These are phyloP conservation scores for Jackrogersella multiformis DNA, from an alignment of 495 filamentous ascomycete species.

Conservation along the genomic window DNA sequence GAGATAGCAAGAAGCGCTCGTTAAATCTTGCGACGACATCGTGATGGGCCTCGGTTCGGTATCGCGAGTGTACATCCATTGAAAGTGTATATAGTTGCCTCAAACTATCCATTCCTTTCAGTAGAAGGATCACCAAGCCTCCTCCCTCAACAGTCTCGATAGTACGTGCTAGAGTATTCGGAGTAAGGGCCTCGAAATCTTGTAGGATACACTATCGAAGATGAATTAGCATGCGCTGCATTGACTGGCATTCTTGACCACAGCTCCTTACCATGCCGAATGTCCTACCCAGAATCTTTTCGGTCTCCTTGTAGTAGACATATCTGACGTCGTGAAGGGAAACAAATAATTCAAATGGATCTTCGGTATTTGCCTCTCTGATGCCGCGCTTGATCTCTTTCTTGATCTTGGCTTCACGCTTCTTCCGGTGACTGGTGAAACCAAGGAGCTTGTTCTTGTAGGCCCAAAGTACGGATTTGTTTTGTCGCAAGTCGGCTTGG, in stretches of 20 bases:
- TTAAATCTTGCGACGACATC: constrained; percentile 98
- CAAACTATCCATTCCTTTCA: constrained; percentile 97
- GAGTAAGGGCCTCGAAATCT: constrained; percentile 97
- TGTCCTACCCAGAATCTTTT: constrained; percentile 98
- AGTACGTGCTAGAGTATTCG: constrained; percentile 92
- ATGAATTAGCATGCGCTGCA: constrained; percentile 23
- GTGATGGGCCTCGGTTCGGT: constrained; percentile 94
- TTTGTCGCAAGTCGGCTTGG: constrained; percentile 87
- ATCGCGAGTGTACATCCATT: constrained; percentile 98
- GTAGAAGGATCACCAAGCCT: constrained; percentile 85
- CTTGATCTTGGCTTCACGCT: constrained; percentile 97
- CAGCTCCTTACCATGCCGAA: constrained; percentile 77
- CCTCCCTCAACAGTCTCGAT: constrained; percentile 99
- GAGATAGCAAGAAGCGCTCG: constrained; percentile 94
- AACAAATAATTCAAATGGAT: constrained; percentile 98
- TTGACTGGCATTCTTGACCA: background rate
- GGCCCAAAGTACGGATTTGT: constrained; percentile 98
- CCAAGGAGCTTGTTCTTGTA: constrained; percentile 98
- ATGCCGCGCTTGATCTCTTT: constrained; percentile 97
- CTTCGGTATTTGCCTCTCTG: constrained; percentile 92
- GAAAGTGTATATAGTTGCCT: constrained; percentile 97
- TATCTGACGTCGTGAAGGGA: constrained; percentile 97
- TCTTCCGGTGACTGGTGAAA: constrained; percentile 93
- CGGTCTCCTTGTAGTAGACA: constrained; percentile 99
- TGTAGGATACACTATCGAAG: constrained; percentile 78